Evolutionary conservation across 1,139 yeast species (phyloP), one percentile per base, ranked within the genome.

Genomic region (Yamadazyma aaseri): DNA sequence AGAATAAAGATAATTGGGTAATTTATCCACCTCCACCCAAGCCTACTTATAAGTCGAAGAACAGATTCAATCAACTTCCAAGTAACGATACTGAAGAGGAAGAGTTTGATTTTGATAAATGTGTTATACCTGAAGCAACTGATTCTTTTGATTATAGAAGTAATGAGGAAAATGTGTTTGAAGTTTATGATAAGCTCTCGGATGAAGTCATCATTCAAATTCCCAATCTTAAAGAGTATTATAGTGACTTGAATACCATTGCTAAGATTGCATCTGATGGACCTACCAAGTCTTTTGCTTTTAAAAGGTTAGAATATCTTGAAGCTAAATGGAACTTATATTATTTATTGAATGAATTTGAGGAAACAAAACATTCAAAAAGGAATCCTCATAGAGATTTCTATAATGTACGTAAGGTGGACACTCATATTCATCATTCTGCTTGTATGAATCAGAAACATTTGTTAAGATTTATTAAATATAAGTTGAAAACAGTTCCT

Each of bases 391-490:
- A 92, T 58, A 79, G 98, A 58, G 99, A 94, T 61, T 94, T 94
- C 53, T 94, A 94, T 65, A 94, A 94, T 54, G 98, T 94, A 32
- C 80, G 98, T 68, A 94, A 94, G 58, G 99, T 94, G 28, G 99
- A 94, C 55, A 94, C 98, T 10, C 99, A 94, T 70, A 96, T 94
- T 52, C 99, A 94, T 59, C 98, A 94, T 59, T 86, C 96, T 10
- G 99, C 99, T 6, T 90, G 97, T 59, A 92, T 92, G 98, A 94
- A 94, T 55, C 98, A 94, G 60, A 94, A 94, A 61, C 98, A 94
- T 63, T 69, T 94, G 53, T 69, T 94, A 47, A 81, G 98, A 50
- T 94, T 86, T 58, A 94, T 94, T 60, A 94, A 94, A 62, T 86
- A 89, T 58, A 92, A 92, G 63, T 60, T 75, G 64, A 53, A 67